phyloP scores from a whole-genome alignment of 2,329 filamentous ascomycete species.

The Leptodontidium sp. region DNA sequence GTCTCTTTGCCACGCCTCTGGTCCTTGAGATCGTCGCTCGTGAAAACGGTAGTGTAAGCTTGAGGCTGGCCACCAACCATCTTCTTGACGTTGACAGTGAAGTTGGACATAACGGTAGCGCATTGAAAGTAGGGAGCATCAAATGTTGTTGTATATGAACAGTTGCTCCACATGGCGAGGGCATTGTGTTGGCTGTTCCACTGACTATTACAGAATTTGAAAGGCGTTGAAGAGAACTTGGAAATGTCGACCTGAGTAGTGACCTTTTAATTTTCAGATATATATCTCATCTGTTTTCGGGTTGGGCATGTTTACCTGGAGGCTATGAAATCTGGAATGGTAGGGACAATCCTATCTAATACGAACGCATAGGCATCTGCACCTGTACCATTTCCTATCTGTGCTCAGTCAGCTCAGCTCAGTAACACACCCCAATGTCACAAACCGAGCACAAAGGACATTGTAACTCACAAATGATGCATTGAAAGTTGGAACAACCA shows the following conservation, averaged over 20 bases:
- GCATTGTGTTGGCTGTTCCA: neutral
- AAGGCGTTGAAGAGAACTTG: neutral
- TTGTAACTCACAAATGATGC: neutral
- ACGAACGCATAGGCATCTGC: neutral
- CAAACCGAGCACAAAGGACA: neutral
- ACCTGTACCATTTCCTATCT: neutral
- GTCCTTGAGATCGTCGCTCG: neutral
- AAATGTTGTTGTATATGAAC: slow-evolving; percentile 11
- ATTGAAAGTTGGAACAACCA: neutral
- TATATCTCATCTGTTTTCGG: too few relatives aligned
- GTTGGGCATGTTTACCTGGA: neutral
- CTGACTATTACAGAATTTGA: slow-evolving; percentile 6
- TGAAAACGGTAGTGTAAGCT: neutral
- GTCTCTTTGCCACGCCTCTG: neutral
- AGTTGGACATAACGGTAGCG: neutral
- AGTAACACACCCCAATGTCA: neutral
- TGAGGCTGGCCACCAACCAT: neutral
- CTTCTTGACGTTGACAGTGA: neutral
- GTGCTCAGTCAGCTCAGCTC: neutral
- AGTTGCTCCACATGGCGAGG: slow-evolving; percentile 20
- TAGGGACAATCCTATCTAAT: slow-evolving; percentile 3
- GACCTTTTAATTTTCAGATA: neutral
- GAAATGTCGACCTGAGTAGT: neutral
- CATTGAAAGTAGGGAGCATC: slow-evolving; percentile 16
- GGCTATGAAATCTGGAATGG: neutral